Conservation (phyloP, 2,329 filamentous ascomycete genomes). For the Sordariomycetes sp. region DNA sequence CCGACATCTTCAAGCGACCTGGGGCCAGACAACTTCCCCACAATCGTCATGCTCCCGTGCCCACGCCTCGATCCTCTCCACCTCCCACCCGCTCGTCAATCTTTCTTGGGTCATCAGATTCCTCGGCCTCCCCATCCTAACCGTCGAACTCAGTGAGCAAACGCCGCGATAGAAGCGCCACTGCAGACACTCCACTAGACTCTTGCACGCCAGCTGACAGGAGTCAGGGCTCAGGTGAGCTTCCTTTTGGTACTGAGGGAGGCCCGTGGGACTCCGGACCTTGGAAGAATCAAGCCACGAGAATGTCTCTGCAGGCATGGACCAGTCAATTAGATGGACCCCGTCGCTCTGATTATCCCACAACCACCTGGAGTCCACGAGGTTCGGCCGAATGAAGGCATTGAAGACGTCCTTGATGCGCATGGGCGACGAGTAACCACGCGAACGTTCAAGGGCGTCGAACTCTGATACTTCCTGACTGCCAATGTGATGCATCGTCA, state of each 20-base stretch:
- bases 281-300: slow-evolving; percentile 18
- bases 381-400: slow-evolving; percentile 30
- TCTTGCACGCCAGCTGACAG: slow-evolving; percentile 35
- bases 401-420: slow-evolving; percentile 38
- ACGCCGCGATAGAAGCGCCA: slow-evolving; percentile 28
- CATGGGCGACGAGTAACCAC: slow-evolving; percentile 21
- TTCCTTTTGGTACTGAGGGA: slow-evolving; percentile 25
- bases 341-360: slow-evolving; percentile 45
- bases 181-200: slow-evolving; percentile 26
- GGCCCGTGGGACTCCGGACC: slow-evolving; percentile 20
- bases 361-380: slow-evolving; percentile 29
- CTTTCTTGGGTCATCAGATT: slow-evolving; percentile 15
- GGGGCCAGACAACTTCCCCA: slow-evolving; percentile 20
- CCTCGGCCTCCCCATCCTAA: slow-evolving; percentile 28
- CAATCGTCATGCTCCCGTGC: slow-evolving; percentile 26
- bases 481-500: slow-evolving; percentile 46
- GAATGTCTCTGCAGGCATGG: too few relatives aligned
- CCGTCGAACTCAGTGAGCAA: slow-evolving; percentile 23
- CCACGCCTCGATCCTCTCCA: slow-evolving; percentile 30
- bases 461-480: slow-evolving; percentile 39
- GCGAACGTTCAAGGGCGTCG: slow-evolving; percentile 39
- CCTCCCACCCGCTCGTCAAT: slow-evolving; percentile 30
- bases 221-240: slow-evolving; percentile 31
- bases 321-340: too few relatives aligned
- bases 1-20: background rate